These are phyloP conservation scores for Rugonectria rugulosa DNA, from an alignment of 2,329 filamentous ascomycete species.

Conservation along the genomic window DNA sequence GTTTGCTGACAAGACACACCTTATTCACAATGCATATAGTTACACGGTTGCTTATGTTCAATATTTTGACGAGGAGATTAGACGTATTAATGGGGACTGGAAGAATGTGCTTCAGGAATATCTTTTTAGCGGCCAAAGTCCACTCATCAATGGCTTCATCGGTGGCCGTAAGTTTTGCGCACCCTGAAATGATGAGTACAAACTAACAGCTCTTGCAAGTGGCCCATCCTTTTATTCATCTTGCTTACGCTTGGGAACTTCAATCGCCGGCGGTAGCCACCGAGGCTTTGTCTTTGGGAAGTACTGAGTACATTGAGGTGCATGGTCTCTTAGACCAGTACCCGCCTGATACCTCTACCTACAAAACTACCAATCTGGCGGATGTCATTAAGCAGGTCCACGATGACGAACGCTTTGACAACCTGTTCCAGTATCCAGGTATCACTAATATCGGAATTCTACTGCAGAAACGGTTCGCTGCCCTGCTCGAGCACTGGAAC, in stretches of 20 bases:
- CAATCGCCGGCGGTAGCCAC: neutral
- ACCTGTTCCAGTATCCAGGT: neutral
- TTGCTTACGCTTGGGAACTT: conserved; percentile 7
- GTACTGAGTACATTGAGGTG: neutral
- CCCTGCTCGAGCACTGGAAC: conserved; percentile 3
- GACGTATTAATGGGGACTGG: neutral
- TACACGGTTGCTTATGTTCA: conserved; percentile 7
- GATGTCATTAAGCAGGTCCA: neutral
- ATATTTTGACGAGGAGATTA: conserved; percentile 3
- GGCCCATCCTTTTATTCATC: conserved; percentile 8
- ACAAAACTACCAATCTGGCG: neutral
- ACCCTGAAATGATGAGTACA: neutral
- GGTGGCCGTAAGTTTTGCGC: neutral
- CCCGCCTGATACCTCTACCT: neutral
- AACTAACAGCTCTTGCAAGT: neutral
- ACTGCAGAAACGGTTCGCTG: neutral
- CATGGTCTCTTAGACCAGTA: neutral
- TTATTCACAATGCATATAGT: neutral
- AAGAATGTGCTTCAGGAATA: neutral
- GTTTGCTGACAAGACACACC: too few species aligned
- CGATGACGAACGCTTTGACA: neutral
- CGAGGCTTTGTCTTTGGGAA: neutral
- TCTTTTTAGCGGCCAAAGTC: neutral
- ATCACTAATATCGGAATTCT: neutral
- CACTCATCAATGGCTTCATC: neutral